Base-by-base conservation (phyloP, 805 yeast genomes). In the Metschnikowia kofuensis region DNA sequence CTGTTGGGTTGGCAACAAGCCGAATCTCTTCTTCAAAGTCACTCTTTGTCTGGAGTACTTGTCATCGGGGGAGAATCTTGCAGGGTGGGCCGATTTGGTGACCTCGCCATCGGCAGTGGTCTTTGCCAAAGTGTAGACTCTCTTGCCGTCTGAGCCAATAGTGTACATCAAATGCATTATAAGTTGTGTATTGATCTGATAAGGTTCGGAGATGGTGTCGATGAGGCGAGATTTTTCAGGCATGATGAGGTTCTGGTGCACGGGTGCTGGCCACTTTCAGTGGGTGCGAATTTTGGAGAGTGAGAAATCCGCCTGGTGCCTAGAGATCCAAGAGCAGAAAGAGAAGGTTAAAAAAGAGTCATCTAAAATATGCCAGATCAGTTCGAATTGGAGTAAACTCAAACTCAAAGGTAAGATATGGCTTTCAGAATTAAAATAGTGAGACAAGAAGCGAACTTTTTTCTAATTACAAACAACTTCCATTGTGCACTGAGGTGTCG, bases 121-220 rank as follows among this genome's bases (percentile, higher is more conserved):
- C 77, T 94, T 94, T 70, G 88, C 77, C 59, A 94, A 78, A 47
- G 99, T 94, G 81, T 94, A 94, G 63, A 87, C 71, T 73, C 99
- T 87, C 80, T 92, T 92, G 62, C 99, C 99, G 61, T 91, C 96
- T 54, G 83, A 82, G 64, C 91, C 96, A 66, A 86, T 72, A 53
- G 97, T 91, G 90, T 87, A 94, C 99, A 94, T 94, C 72, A 94
- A 86, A 87, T 94, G 99, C 99, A 94, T 94, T 54, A 58, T 71
- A 69, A 51, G 34, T 31, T 11, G 16, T 13, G 21, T 21, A 27
- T 10, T 26, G 32, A 10, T 21, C 21, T 21, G 21, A 21, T 21
- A 21, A 4, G 21, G 21, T 28, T 16, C 15, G 6, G 38, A 7
- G 21, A 11, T 16, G 14, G 30, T 2, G 35, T 15, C 12, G 35